Base-by-base conservation (phyloP, 2,329 filamentous ascomycete genomes). In the Aureobasidium namibiae region DNA sequence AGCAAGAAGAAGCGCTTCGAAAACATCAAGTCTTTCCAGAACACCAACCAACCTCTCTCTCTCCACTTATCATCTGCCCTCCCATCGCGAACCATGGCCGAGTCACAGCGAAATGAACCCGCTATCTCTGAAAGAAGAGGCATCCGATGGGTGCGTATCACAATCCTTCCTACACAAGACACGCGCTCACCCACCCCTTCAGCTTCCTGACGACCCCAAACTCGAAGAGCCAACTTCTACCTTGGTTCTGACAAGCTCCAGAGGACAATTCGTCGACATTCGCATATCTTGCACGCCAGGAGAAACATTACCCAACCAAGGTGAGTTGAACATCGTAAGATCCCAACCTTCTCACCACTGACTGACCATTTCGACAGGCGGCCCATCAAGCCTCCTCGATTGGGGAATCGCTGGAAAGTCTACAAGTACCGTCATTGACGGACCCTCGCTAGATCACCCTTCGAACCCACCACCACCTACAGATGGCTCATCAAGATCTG, bases 331-430 rank as follows among this genome's bases (percentile, higher is more conserved):
- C n/a, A n/a, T 26, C 9, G 23, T 8, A 13, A n/a, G 18, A 14
- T 18, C 24, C 31, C 33, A n/a, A n/a, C n/a, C 1, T 11, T 33
- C 31, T 24, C 7, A 21, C 11, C 7, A 2, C 16, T 16, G 45
- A 45, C 42, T 41, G 13, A 50, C 26, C 69, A n/a, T 24, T 24
- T 42, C 24, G 26, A 42, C 67, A 50, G 70, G 68, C 29, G 68
- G 72, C 21, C 61, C 65, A 23, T 16, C 66, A 16, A 63, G 69
- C 18, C 66, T 74, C 0, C 74, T 88, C 2, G 84, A 88, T 64
- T 88, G 86, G 86, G 85, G 80, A 4, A 85, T 88, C 63, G 82
- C 81, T 0, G 85, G 85, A 1, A 76, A 70, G 1, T 81, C 82
- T 0, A 74, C 73, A 0, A 77, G 72, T 38, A 67, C 67, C 41